These are phyloP conservation scores for Jacaranda copaia DNA, from an alignment of 257 asterid genomes.

Conservation along the genomic window DNA sequence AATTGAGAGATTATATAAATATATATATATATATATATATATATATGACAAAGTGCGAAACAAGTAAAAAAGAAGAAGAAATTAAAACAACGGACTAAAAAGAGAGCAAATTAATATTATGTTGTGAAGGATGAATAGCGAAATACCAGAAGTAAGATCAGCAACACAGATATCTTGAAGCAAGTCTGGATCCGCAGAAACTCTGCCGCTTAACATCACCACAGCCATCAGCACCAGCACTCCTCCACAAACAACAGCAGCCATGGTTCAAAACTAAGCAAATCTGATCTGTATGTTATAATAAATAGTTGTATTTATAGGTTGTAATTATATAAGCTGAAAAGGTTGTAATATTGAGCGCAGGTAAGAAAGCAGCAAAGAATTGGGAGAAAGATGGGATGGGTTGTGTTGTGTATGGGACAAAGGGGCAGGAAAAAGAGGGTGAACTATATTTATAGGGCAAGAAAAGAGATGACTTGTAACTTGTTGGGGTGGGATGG, in stretches of 20 bases:
- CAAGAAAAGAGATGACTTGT: background rate
- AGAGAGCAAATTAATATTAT: too few relatives aligned
- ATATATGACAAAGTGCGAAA: too few relatives aligned
- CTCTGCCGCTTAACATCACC: constrained; percentile 27
- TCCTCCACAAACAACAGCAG: background rate
- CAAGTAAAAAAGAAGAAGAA: too few relatives aligned
- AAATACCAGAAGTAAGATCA: constrained; percentile 54
- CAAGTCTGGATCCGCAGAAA: constrained; percentile 55
- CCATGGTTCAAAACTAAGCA: constrained; percentile 15
- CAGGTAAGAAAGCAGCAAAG: background rate
- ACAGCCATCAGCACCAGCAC: constrained; percentile 28
- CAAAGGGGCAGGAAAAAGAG: background rate
- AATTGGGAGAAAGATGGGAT: background rate
- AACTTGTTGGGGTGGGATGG: too few relatives aligned
- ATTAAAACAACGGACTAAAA: background rate
- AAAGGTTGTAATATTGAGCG: constrained; percentile 37
- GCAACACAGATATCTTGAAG: constrained; percentile 65
- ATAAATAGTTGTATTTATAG: too few relatives aligned
- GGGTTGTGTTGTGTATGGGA: background rate
- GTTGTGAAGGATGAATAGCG: background rate
- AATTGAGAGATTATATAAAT: too few relatives aligned
- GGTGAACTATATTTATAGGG: constrained; percentile 33
- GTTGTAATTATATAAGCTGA: background rate
- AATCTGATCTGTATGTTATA: background rate
- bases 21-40: too few relatives aligned